Percentiles rank a stretch among this genome's conserved stretches.
Evolutionary conservation across 257 asterid genomes (phyloP).

Genomic region (Solanum chmielewskii): DNA sequence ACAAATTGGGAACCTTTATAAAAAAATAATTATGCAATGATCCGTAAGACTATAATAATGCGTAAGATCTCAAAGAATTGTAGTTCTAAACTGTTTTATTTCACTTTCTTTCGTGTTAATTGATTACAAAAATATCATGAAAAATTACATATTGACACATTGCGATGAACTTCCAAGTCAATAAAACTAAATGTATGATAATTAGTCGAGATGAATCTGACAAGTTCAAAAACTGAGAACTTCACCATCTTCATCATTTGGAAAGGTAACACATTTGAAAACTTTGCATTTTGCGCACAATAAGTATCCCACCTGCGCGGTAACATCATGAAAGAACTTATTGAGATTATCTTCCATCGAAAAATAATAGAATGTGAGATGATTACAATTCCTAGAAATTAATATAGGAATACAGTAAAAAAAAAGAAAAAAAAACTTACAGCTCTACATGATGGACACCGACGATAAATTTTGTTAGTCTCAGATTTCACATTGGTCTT

Average conservation of each 20-base stretch:
- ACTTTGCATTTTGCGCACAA: conserved; percentile 77
- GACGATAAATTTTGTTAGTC: conserved; percentile 49
- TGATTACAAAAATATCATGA: not conserved
- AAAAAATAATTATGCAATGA: not conserved
- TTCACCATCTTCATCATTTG: conserved; percentile 47
- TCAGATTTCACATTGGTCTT: conserved; percentile 58
- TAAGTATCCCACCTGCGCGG: conserved; percentile 58
- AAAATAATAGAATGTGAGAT: not conserved
- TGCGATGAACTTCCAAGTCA: not conserved
- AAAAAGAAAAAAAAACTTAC: conserved; percentile 29
- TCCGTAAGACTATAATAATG: not conserved
- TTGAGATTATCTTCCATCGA: not conserved
- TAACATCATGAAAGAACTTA: not conserved
- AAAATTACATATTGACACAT: not conserved
- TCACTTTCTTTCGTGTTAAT: not conserved
- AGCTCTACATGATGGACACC: conserved; percentile 80
- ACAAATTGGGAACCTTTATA: not conserved
- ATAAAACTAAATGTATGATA: not conserved
- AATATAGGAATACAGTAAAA: not conserved
- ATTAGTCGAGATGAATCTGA: not conserved
- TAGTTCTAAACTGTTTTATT: not conserved
- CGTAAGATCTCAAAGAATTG: not conserved
- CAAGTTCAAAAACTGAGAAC: conserved; percentile 22
- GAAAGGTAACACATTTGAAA: conserved; percentile 66
- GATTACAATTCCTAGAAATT: not conserved